A percentile compares a stretch with the other conserved stretches of the same genome.
Conservation (phyloP, 2,329 filamentous ascomycete species). For the Ophiocordyceps camponoti-floridani region DNA sequence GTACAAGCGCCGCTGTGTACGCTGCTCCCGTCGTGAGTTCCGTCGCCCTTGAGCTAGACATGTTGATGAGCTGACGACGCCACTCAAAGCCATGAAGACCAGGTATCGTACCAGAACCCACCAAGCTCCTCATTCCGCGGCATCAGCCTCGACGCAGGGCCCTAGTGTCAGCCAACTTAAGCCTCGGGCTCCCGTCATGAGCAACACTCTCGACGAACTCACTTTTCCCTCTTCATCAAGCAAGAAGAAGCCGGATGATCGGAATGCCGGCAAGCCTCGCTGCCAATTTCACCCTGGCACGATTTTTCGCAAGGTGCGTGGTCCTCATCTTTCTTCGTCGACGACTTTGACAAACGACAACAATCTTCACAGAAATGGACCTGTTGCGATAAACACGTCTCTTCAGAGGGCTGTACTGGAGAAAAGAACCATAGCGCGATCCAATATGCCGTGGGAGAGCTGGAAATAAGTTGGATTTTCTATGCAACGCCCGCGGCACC, state of each 20-base stretch:
- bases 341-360: background rate
- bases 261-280: slow-evolving; percentile 2
- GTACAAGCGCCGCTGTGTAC: slow-evolving; percentile 13
- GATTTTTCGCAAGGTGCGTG: slow-evolving; percentile 8
- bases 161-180: background rate
- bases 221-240: background rate
- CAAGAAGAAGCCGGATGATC: background rate
- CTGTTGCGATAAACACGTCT: slow-evolving; percentile 10
- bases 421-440: slow-evolving; percentile 9
- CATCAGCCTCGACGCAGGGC: background rate
- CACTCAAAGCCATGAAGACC: background rate
- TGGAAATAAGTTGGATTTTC: slow-evolving; percentile 11
- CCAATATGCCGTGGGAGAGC: slow-evolving; percentile 8
- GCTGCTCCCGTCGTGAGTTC: slow-evolving; percentile 9
- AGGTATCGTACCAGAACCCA: background rate
- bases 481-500: slow-evolving; percentile 5
- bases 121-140: background rate
- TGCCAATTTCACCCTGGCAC: slow-evolving; percentile 13
- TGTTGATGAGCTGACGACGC: background rate
- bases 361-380: slow-evolving; percentile 9
- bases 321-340: background rate
- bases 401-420: slow-evolving; percentile 9
- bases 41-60: background rate
- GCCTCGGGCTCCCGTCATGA: background rate
- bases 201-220: background rate